Percentiles rank a stretch among this genome's conserved stretches.
These are phyloP conservation scores for Talaromyces liani DNA, from an alignment of 495 filamentous ascomycete species.

Conservation along the genomic window DNA sequence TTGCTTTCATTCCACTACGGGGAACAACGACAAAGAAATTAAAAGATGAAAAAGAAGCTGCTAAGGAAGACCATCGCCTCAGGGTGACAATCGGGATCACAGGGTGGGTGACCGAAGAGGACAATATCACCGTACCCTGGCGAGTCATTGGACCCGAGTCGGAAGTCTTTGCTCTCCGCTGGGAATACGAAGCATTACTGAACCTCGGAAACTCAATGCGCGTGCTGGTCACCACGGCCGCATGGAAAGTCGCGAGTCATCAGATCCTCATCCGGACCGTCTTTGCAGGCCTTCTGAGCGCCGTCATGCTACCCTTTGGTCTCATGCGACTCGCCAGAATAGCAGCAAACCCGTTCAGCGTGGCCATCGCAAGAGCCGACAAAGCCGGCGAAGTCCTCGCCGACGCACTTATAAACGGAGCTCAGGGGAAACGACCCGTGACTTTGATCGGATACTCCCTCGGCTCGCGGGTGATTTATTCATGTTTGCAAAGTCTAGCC, in stretches of 20 bases:
- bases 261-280: constrained; percentile 74
- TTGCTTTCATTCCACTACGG: constrained; percentile 74
- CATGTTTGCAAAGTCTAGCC: constrained; percentile 68
- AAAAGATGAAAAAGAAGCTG: constrained; percentile 35
- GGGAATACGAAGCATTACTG: constrained; percentile 70
- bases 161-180: constrained; percentile 79
- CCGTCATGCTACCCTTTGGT: constrained; percentile 67
- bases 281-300: constrained; percentile 61
- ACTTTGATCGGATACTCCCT: constrained; percentile 84
- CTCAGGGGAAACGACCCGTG: constrained; percentile 82
- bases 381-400: constrained; percentile 82
- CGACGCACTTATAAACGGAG: constrained; percentile 79
- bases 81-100: constrained; percentile 76
- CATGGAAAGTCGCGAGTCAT: constrained; percentile 68
- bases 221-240: constrained; percentile 63
- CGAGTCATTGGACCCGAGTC: constrained; percentile 56
- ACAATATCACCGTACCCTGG: constrained; percentile 71
- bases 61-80: constrained; percentile 54
- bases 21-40: constrained; percentile 31
- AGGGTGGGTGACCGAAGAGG: constrained; percentile 69
- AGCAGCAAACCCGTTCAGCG: constrained; percentile 84
- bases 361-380: constrained; percentile 73
- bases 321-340: constrained; percentile 73
- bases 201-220: constrained; percentile 72
- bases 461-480: constrained; percentile 83